Evolutionary conservation across 805 yeast genomes (phyloP), one percentile per base, ranked within the genome.

Genomic region (Cyberlindnera petersonii): DNA sequence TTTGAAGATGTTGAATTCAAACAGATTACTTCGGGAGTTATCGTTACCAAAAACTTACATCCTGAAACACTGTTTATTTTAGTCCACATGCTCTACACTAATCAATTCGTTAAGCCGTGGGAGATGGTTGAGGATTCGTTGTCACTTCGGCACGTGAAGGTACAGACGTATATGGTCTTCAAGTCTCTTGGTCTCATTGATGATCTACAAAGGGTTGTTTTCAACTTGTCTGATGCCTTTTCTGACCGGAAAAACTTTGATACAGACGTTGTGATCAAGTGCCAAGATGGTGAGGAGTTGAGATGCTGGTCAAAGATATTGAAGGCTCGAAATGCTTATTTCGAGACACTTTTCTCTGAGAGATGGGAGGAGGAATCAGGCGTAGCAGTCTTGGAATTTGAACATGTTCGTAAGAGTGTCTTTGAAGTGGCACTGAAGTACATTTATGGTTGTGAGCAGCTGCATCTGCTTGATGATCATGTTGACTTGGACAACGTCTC

Each of bases 301-400:
- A 40, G 43, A 4, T 71, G 75, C 6, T 77, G 77, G 51, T 70
- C 80, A 3, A 64, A 67, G 9, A 60, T 86, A 5, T 52, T 88
- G n/a, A 53, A 62, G 4, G 58, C 73, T 0, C 61, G 94, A 42
- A 74, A 80, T 33, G 77, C 75, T 0, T 84, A 70, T 52, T 86
- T 88, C 55, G 79, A 75, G 39, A 68, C 80, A 0, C 47, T 77
- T 3, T 66, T 83, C 24, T 71, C 81, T 0, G 53, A 59, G 1
- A 55, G 77, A 33, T 86, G 93, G 94, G 54, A 47, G 9, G 36
- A 37, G n/a, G 39, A 33, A 9, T 34, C 16, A 6, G 34, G 17
- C n/a, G 20, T 22, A 14, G 14, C 27, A 2, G 39, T 43, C 0
- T 37, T 79, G 13, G 63, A 69, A 26, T 67, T 86, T 32, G 57